A percentile compares a stretch with the other conserved stretches of the same genome.
Evolutionary conservation across 768 basidiomycete species (phyloP).

Genomic region (Antrodiella citrinella): DNA sequence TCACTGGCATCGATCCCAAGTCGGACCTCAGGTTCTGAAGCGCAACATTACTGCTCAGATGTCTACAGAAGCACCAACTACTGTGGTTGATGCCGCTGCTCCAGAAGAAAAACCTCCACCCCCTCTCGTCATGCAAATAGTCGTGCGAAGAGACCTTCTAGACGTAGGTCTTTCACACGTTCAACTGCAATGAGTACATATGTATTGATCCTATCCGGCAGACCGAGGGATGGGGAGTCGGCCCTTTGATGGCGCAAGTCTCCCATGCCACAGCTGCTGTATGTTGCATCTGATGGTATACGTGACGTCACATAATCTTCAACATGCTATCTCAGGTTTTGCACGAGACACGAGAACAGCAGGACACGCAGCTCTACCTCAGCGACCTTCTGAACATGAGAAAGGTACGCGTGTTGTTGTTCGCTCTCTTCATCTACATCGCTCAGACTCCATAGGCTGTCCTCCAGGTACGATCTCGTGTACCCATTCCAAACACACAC

Average conservation of each 20-base stretch:
- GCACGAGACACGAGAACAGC: constrained; percentile 29
- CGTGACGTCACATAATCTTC: neutral
- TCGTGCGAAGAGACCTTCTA: constrained; percentile 34
- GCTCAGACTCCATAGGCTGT: constrained; percentile 24
- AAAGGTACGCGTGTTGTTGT: constrained; percentile 23
- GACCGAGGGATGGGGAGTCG: constrained; percentile 35
- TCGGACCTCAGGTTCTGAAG: no score
- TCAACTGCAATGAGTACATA: no score
- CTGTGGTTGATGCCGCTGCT: neutral
- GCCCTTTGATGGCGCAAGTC: constrained; percentile 36
- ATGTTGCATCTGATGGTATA: no score
- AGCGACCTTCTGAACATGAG: constrained; percentile 32
- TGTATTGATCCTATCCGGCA: constrained; percentile 13
- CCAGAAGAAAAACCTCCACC: neutral
- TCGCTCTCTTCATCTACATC: neutral
- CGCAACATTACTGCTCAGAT: no score
- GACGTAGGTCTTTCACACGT: constrained; percentile 33
- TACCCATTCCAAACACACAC: neutral
- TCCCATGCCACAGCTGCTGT: constrained; percentile 38
- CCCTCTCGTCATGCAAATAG: constrained; percentile 35
- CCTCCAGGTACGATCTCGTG: constrained; percentile 26
- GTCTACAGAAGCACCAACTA: neutral
- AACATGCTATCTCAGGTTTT: constrained; percentile 23
- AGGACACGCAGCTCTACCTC: constrained; percentile 32
- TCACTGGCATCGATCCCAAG: no score